phyloP scores from a whole-genome alignment of 177 flowering plant species.

The Vitis hybrid region DNA sequence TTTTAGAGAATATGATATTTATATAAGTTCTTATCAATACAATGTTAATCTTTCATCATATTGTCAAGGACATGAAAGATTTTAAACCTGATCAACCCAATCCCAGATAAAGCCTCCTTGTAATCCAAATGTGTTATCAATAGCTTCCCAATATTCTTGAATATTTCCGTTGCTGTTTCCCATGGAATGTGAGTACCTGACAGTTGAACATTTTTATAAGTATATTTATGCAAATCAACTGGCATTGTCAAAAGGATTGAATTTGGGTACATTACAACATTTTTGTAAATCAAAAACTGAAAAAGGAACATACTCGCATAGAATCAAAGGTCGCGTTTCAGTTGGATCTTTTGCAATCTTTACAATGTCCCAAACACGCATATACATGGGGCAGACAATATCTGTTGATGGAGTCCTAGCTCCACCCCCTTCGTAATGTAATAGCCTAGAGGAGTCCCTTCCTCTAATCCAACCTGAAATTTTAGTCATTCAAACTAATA shows the following conservation, averaged over 20 bases:
- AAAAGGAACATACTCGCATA: conserved; percentile 84
- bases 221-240: background rate
- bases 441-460: conserved; percentile 74
- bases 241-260: background rate
- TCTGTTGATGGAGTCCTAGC: conserved; percentile 93
- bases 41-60: background rate
- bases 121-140: conserved; percentile 85
- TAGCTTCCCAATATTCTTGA: conserved; percentile 89
- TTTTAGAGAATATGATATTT: background rate
- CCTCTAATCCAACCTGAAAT: conserved; percentile 83
- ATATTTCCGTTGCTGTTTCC: conserved; percentile 94
- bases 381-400: conserved; percentile 96
- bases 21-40: background rate
- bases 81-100: conserved; percentile 89
- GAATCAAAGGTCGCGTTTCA: conserved; percentile 82
- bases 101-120: conserved; percentile 99
- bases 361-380: conserved; percentile 93
- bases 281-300: background rate
- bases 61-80: background rate
- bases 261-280: background rate
- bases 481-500: background rate
- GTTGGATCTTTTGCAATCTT: conserved; percentile 84
- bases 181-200: conserved; percentile 98
- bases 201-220: conserved; percentile 1
- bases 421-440: conserved; percentile 99